Percentiles rank a stretch among this genome's conserved stretches.
Evolutionary conservation across 2,329 filamentous ascomycete genomes (phyloP).

Genomic region (Xylariales sp.): DNA sequence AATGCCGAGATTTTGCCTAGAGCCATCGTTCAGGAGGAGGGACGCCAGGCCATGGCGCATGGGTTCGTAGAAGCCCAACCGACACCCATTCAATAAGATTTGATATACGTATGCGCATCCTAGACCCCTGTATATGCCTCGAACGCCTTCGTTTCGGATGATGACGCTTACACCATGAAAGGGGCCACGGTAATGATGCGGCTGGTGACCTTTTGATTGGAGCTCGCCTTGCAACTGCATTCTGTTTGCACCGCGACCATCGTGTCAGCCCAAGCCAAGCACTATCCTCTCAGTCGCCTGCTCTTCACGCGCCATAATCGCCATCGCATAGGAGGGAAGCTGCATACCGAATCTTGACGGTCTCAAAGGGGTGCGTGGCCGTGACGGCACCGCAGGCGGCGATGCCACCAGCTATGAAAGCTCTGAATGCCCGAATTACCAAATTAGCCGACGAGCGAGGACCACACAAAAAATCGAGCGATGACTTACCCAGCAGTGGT

Average conservation of each 20-base stretch:
- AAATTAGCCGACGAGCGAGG: background rate
- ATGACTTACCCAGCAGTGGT: constrained; percentile 47
- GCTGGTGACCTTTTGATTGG: constrained; percentile 84
- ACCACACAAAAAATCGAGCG: constrained; percentile 14
- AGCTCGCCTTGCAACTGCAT: constrained; percentile 97
- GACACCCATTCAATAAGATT: constrained; percentile 94
- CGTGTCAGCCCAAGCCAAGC: constrained; percentile 30
- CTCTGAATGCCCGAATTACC: constrained; percentile 58
- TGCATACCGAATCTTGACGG: constrained; percentile 92
- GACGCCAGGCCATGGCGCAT: constrained; percentile 78
- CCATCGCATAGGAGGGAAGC: constrained; percentile 5
- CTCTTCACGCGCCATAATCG: background rate
- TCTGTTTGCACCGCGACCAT: constrained; percentile 57
- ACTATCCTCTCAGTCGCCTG: background rate
- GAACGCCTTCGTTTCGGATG: constrained; percentile 86
- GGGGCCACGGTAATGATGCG: constrained; percentile 89
- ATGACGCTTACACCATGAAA: constrained; percentile 93
- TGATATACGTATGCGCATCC: constrained; percentile 97
- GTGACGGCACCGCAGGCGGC: constrained; percentile 98
- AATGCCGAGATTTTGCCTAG: constrained; percentile 85
- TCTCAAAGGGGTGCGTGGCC: constrained; percentile 97
- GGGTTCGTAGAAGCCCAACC: constrained; percentile 97
- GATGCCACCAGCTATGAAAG: constrained; percentile 95
- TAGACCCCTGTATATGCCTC: constrained; percentile 87
- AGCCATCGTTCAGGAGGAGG: constrained; percentile 76